These are phyloP conservation scores for Sclerotinia nivalis DNA, from an alignment of 2,329 filamentous ascomycete species.

Conservation along the genomic window DNA sequence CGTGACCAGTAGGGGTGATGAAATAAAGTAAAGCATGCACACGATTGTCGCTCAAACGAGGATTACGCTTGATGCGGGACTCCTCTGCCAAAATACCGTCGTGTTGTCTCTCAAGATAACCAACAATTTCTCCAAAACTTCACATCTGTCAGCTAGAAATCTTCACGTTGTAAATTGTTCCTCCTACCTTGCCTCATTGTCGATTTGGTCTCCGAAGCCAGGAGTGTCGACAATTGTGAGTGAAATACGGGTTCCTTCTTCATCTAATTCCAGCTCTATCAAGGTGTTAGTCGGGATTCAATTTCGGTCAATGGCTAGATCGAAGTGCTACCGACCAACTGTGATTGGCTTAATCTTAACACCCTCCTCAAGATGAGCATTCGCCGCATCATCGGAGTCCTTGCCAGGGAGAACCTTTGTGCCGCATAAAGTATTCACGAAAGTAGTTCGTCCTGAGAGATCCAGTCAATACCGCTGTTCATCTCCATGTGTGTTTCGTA, in stretches of 20 bases:
- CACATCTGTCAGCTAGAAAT: conserved; percentile 37
- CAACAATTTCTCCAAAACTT: conserved; percentile 96
- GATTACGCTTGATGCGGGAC: conserved; percentile 99
- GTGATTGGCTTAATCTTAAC: conserved; percentile 99
- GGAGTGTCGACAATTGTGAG: conserved; percentile 98
- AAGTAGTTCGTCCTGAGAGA: conserved; percentile 83
- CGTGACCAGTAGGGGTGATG: conserved; percentile 96
- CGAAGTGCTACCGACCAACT: conserved; percentile 67
- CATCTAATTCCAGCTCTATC: conserved; percentile 88
- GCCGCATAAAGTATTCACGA: conserved; percentile 98
- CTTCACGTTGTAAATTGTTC: conserved; percentile 14
- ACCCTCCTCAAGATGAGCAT: conserved; percentile 90
- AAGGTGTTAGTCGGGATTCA: conserved; percentile 40
- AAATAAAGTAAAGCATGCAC: conserved; percentile 98
- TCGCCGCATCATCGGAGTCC: conserved; percentile 86
- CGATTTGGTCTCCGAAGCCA: conserved; percentile 97
- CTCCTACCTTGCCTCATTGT: conserved; percentile 91
- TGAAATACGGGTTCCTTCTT: conserved; percentile 97
- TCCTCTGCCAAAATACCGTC: conserved; percentile 99
- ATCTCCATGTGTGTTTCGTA: conserved; percentile 15
- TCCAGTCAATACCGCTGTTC: conserved; percentile 27
- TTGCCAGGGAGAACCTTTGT: conserved; percentile 89
- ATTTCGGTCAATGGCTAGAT: conserved; percentile 11
- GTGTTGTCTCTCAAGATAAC: conserved; percentile 98
- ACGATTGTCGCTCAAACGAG: conserved; percentile 97